These are phyloP conservation scores for Stylonectria norvegica DNA, from an alignment of 2,329 filamentous ascomycete genomes.

Conservation along the genomic window DNA sequence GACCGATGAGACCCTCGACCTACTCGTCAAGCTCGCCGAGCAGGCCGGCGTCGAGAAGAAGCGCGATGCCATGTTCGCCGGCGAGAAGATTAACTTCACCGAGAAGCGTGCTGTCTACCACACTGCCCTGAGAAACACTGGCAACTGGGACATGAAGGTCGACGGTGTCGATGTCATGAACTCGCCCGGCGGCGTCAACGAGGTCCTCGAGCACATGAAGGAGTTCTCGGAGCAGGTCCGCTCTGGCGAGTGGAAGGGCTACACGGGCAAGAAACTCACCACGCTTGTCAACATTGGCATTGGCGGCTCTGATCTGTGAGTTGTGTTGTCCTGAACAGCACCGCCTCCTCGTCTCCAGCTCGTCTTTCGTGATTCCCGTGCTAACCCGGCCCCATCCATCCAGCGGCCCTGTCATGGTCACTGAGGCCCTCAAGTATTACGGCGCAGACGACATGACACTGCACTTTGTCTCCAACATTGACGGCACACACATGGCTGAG, in stretches of 20 bases:
- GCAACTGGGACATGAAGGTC: constrained; percentile 77
- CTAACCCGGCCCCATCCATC: constrained; percentile 13
- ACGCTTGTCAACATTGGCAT: constrained; percentile 98
- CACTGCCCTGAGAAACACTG: constrained; percentile 85
- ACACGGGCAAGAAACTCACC: constrained; percentile 93
- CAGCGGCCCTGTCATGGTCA: constrained; percentile 97
- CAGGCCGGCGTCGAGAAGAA: constrained; percentile 90
- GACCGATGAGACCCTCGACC: constrained; percentile 83
- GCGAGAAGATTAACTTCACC: constrained; percentile 99
- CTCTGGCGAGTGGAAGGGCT: constrained; percentile 95
- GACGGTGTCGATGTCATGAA: constrained; percentile 91
- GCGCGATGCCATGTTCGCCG: constrained; percentile 94
- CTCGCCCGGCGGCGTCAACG: constrained; percentile 81
- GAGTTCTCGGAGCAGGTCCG: constrained; percentile 94
- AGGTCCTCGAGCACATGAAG: constrained; percentile 94
- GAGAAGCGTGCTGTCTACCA: constrained; percentile 96
- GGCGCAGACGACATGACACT: constrained; percentile 80
- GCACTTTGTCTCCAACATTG: constrained; percentile 99
- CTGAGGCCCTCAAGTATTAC: constrained; percentile 94
- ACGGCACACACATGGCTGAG: constrained; percentile 96
- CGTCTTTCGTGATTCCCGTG: constrained; percentile 27
- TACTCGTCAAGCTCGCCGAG: constrained; percentile 85
- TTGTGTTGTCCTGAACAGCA: constrained; percentile 27
- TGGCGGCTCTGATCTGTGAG: constrained; percentile 95
- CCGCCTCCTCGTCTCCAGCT: constrained; percentile 4